Base-by-base conservation (phyloP, 495 filamentous ascomycete genomes). In the Trichoderma asperelloides region DNA sequence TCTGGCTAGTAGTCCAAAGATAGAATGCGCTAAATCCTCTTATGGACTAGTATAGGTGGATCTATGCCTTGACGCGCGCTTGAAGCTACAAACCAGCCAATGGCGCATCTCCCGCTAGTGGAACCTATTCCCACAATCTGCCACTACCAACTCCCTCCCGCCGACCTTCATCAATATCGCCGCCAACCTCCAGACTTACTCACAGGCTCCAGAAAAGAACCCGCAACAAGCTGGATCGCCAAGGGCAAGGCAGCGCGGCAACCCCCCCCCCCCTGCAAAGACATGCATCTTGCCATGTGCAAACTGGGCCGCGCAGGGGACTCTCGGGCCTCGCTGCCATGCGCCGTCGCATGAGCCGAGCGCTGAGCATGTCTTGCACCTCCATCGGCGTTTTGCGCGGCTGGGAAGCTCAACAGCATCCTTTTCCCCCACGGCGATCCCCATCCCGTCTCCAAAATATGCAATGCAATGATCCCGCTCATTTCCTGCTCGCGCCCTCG, bases 391-490 rank as follows among this genome's bases (percentile, higher is more conserved):
- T 23, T 55, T 23, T 11, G 49, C 49, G 9, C 47, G 8, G 55
- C 43, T 47, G 55, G 55, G 25, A 3, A 12, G 18, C n/a, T 13
- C 28, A 18, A 27, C 23, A n/a, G n/a, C 51, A 1, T 16, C 3
- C 23, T 28, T 60, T 23, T 23, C 4, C 49, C 25, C 55, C 23
- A 60, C 55, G 55, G 55, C 11, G 49, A 21, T 60, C 16, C 16
- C 28, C 55, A 11, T 30, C 49, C 49, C 49, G 49, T 21, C 49
- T 8, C n/a, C 7, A 27, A 18, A 30, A 60, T 23, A 55, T 60
- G 55, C 55, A 60, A 60, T 60, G 55, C 55, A 60, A 60, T 30
- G 55, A 60, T 60, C 55, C 55, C 55, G 55, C 16, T 30, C 23
- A 60, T 60, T 60, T 60, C 55, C 55, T 18, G 9, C 13, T 60